Base-by-base conservation (phyloP, 768 basidiomycete species). In the Leucocoprinus sp. region DNA sequence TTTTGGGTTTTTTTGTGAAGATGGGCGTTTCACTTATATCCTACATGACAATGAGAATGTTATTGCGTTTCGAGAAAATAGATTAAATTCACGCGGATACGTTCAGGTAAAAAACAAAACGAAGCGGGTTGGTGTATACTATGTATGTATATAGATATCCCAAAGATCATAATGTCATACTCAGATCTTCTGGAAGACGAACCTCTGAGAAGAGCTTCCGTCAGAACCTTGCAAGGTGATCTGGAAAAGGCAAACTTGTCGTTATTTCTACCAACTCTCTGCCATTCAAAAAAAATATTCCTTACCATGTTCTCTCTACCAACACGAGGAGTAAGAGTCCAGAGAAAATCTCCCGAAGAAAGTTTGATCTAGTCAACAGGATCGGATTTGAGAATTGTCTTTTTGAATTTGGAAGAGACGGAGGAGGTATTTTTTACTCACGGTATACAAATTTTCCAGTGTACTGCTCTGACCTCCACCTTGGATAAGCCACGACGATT, bases 401-500 rank as follows among this genome's bases (percentile, higher is more conserved):
- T 8, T 27, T 14, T 1, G 9, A 36, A 23, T 19, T 6, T 1
- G 14, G n/a, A 23, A 14, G 28, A 2, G 36, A n/a, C n/a, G n/a
- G n/a, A n/a, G n/a, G n/a, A n/a, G n/a, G n/a, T n/a, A n/a, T n/a
- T n/a, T n/a, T n/a, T n/a, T n/a, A n/a, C 46, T 9, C 26, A 47
- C 46, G 27, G 27, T 22, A 12, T 41, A 47, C 15, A 40, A 26
- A 24, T 36, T 17, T 15, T 47, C 46, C n/a, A n/a, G n/a, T 22
- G 26, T 27, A 5, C 31, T 31, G 19, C 26, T 47, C 6, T 19
- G 34, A 14, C 39, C 31, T 18, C 14, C 26, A 18, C 34, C n/a
- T 11, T 40, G 31, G 9, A 47, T 47, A 15, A 41, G 41, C 46
- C 46, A 47, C 28, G 46, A 41, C 5, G 15, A 35, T 27, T 41